Evolutionary conservation across 345 rosid species (phyloP), one percentile per base, ranked within the genome.

Genomic region (Pistacia integerrima): DNA sequence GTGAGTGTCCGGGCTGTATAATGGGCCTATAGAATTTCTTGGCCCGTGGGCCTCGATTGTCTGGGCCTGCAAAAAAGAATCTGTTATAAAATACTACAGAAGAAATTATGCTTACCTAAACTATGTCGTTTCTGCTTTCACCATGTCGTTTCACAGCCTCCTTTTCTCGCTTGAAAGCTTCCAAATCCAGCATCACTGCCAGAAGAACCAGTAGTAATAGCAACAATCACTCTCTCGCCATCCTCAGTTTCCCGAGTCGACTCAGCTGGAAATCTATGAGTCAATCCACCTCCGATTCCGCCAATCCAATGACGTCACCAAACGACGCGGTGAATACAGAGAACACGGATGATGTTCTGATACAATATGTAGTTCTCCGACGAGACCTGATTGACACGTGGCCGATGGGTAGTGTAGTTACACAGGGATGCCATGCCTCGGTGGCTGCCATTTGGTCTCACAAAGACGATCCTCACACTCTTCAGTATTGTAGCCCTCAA

Each of bases 371-470:
- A 74, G 97, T 93, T 77, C 89, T 92, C 33, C 84, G 97, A 77
- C 57, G 98, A 75, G 99, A 96, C 79, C 85, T 96, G n/a, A 89
- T 96, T 44, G 97, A 93, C 74, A 80, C 87, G 57, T 93, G 99
- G 99, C 97, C 98, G 48, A 82, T 86, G 74, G 99, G 97, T 57
- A 96, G 98, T 88, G 87, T 96, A 64, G 92, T 96, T 4, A 91
- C 99, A 0, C 99, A 96, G 79, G 99, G 98, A 8, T 96, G 98
- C 74, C 99, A 96, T 77, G 97, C 99, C 71, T 87, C 99, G 11
- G 94, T 93, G 14, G 75, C 88, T 8, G 98, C 97, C 67, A 85
- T 93, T 61, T 92, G 99, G 97, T 79, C 78, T 38, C 79, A 88
- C 79, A 89, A 81, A 75, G 94, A 88, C 78, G 94, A 96, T 82